A percentile compares a stretch with the other conserved stretches of the same genome.
phyloP scores from a whole-genome alignment of 139 green algal genomes.

The Picochlorum sp. region DNA sequence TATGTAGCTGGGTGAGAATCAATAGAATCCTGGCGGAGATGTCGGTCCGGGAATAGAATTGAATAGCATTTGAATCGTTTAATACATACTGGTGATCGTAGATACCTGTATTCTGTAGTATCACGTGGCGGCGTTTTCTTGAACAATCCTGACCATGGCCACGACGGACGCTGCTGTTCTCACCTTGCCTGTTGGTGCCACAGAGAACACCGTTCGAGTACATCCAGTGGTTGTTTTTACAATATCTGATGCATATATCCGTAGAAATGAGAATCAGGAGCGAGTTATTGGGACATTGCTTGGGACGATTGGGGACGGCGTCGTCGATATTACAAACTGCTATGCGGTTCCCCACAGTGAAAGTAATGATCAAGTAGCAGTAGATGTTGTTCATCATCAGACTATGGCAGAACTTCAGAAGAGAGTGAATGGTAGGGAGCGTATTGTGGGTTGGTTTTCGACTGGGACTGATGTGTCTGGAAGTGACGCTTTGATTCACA shows the following conservation, averaged over 20 bases:
- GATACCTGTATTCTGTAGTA: not conserved
- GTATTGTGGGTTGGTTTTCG: constrained; percentile 90
- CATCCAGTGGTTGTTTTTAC: constrained; percentile 88
- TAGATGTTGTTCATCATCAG: constrained; percentile 91
- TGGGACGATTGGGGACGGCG: constrained; percentile 61
- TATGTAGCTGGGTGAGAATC: too few relatives aligned
- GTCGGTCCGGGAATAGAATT: too few relatives aligned
- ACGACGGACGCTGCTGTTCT: constrained; percentile 24
- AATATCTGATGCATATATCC: constrained; percentile 88
- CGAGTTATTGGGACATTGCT: constrained; percentile 95
- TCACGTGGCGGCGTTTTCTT: not conserved
- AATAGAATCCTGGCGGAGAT: too few relatives aligned
- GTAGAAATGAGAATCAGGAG: constrained; percentile 71
- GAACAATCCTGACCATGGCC: too few relatives aligned
- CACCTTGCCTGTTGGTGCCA: constrained; percentile 26
- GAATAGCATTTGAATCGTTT: too few relatives aligned
- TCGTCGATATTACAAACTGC: constrained; percentile 78
- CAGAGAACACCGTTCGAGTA: constrained; percentile 55
- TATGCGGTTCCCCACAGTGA: constrained; percentile 97
- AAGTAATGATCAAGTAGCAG: constrained; percentile 74
- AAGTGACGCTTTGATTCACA: constrained; percentile 85
- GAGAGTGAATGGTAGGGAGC: constrained; percentile 72
- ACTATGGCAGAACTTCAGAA: constrained; percentile 88
- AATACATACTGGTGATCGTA: too few relatives aligned
- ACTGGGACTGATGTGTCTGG: constrained; percentile 64